Evolutionary conservation across 23 red algal species (phyloP).

Genomic region (Pyropia yezoensis): DNA sequence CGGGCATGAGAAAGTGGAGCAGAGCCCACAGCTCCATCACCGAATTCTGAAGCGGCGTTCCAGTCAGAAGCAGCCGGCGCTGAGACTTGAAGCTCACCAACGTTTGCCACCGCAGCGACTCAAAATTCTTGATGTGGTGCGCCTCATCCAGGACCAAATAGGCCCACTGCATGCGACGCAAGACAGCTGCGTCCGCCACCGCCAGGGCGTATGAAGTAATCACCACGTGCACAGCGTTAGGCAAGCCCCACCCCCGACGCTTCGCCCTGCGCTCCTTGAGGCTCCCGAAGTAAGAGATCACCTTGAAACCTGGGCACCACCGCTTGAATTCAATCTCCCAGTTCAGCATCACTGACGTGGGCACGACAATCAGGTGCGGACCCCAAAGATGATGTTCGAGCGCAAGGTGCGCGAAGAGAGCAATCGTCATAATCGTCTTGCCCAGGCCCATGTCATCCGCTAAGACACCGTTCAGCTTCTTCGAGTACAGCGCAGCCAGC

Average conservation of each 20-base stretch:
- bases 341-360: conserved; percentile 88
- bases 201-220: conserved; percentile 83
- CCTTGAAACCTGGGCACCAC: conserved; percentile 75
- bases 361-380: conserved; percentile 87
- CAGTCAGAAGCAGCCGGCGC: conserved; percentile 76
- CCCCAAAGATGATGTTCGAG: conserved; percentile 65
- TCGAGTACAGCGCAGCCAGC: conserved; percentile 69
- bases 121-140: conserved; percentile 97
- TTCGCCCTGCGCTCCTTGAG: conserved; percentile 62
- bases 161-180: conserved; percentile 71
- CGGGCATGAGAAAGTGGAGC: conserved; percentile 95
- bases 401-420: conserved; percentile 76
- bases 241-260: conserved; percentile 73
- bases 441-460: conserved; percentile 99
- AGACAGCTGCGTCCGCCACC: conserved; percentile 53
- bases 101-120: conserved; percentile 79
- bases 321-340: conserved; percentile 99
- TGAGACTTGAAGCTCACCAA: conserved; percentile 71
- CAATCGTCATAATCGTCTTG: conserved; percentile 93
- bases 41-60: conserved; percentile 93
- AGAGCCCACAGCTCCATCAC: conserved; percentile 95
- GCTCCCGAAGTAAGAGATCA: conserved; percentile 71
- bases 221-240: conserved; percentile 78
- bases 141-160: conserved; percentile 98
- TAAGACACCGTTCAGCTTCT: conserved; percentile 85